phyloP scores from a whole-genome alignment of 2,329 filamentous ascomycete species.

The Dryadomyces quercivorus region DNA sequence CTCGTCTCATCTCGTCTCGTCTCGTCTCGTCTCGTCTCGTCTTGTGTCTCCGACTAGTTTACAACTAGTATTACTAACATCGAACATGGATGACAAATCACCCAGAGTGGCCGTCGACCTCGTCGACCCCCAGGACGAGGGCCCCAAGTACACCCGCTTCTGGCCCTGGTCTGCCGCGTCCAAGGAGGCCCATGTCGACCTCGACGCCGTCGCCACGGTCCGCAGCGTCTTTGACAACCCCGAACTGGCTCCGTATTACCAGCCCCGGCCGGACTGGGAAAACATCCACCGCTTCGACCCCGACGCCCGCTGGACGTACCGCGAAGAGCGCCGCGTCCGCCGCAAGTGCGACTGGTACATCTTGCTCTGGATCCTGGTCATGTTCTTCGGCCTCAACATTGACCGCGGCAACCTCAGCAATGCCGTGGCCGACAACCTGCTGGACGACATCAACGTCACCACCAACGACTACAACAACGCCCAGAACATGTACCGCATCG shows the following conservation, averaged over 20 bases:
- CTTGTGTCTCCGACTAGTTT: too few species aligned
- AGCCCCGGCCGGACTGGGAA: conserved; percentile 27
- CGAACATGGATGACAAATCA: neutral
- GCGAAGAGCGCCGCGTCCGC: conserved; percentile 13
- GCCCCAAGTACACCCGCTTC: neutral
- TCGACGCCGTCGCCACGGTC: conserved; percentile 1
- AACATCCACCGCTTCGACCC: conserved; percentile 43
- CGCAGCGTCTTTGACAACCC: conserved; percentile 7
- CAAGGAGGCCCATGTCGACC: neutral
- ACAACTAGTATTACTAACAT: too few species aligned
- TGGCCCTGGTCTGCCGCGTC: neutral
- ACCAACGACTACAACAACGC: conserved; percentile 36
- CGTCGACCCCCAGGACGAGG: conserved; percentile 1
- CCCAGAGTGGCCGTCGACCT: neutral
- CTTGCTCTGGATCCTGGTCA: conserved; percentile 20
- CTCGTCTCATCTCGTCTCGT: too few species aligned
- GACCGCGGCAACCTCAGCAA: conserved; percentile 24
- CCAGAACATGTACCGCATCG: conserved; percentile 35
- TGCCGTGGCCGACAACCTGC: conserved; percentile 22
- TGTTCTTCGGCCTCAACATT: conserved; percentile 27
- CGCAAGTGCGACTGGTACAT: conserved; percentile 29
- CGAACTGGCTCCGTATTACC: neutral
- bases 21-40: too few species aligned
- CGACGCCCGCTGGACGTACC: conserved; percentile 33
- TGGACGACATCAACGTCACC: conserved; percentile 17